Evolutionary conservation across 345 rosid species (phyloP), one percentile per base, ranked within the genome.

Genomic region (Noccaea bulbosa): DNA sequence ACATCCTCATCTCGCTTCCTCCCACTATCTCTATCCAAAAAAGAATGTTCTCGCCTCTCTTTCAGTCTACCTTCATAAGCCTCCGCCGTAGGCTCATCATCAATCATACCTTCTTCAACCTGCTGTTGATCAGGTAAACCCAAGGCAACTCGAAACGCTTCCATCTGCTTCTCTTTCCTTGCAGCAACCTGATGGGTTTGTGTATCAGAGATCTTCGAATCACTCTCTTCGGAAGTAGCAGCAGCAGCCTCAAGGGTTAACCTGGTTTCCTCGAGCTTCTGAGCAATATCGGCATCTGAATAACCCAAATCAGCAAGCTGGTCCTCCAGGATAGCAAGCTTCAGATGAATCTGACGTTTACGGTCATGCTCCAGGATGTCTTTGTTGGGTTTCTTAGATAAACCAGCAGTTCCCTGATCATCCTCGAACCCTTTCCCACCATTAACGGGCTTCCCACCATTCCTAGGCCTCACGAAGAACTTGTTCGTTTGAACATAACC

Each of bases 161-260:
- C 96, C 97, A 94, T 85, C 78, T 91, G 97, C 78, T 81, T 88
- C 83, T 94, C 96, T 78, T 91, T 91, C 80, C 99, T 85, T 0
- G 97, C 97, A 67, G 96, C 96, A 71, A 93, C 77, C 78, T 93
- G 88, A 71, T 93, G 97, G 16, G 97, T 86, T 65, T 94, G 90
- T 0, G 96, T 94, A 71, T 88, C 90, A 7, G 87, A 91, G 32
- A 81, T 55, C 90, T 96, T 91, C 9, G 70, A 41, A 44, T 77
- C 86, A 41, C 32, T 30, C 65, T 80, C 88, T 12, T 66, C 57
- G 20, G 70, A 46, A 5, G 81, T 62, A 66, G 85, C 79, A 65
- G 84, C 79, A n/a, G 85, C 80, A 7, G 86, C 86, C 65, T 95
- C 98, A 37, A 92, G 70, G 67, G 74, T 83, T 59, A 76, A 76